Conservation (phyloP, 164 flowering plant genomes). For the Umbilicus rupestris region DNA sequence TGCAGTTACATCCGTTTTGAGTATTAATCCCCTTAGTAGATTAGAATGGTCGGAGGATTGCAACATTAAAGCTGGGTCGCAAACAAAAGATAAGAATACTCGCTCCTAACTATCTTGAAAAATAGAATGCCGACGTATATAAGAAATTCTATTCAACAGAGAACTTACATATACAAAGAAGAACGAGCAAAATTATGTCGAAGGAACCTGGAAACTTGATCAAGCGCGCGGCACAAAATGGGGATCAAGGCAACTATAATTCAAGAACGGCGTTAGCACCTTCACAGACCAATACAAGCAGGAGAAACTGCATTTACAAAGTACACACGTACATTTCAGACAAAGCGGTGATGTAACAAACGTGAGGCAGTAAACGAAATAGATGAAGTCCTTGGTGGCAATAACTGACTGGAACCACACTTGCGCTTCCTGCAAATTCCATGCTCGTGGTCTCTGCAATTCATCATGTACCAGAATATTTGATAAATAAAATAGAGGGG, state of each 20-base stretch:
- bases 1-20: no score
- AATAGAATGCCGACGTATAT: no score
- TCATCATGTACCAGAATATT: background rate
- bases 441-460: conserved; percentile 84
- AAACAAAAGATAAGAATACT: no score
- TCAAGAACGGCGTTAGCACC: conserved; percentile 14
- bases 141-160: background rate
- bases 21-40: no score
- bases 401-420: conserved; percentile 78
- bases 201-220: conserved; percentile 76
- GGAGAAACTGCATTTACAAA: background rate
- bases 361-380: conserved; percentile 74
- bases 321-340: conserved; percentile 58
- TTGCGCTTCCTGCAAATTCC: conserved; percentile 87
- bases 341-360: conserved; percentile 68
- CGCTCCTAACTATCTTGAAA: background rate
- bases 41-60: no score
- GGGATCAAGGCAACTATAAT: conserved; percentile 92
- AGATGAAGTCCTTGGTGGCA: conserved; percentile 90
- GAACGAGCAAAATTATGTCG: conserved; percentile 78
- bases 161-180: conserved; percentile 66
- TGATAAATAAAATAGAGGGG: conserved; percentile 7
- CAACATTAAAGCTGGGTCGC: no score
- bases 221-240: conserved; percentile 66
- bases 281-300: background rate